Base-by-base conservation (phyloP, 2,329 filamentous ascomycete genomes). In the Rutstroemia sp. region DNA sequence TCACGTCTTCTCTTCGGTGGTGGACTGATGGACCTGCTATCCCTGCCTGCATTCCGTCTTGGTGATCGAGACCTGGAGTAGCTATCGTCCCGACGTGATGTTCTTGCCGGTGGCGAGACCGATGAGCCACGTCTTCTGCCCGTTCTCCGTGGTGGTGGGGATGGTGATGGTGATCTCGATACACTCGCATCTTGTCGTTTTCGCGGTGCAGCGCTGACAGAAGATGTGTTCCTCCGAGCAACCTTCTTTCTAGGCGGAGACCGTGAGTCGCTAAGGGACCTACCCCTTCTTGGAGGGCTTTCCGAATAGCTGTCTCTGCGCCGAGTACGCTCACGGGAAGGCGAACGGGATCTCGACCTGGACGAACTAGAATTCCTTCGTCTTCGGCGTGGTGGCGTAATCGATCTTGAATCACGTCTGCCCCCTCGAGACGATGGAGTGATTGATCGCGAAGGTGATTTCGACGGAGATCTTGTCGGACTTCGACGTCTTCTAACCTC, bases 1-100 rank as follows among this genome's bases (percentile, higher is more conserved):
- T 64, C 61, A 56, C 65, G 59, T 58, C 65, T 62, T 57, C 66
- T 64, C 60, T 68, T 69, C 0, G 46, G 12, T 9, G 60, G 57
- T 34, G 64, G 66, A 45, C 66, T 60, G 36, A 59, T 55, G 2
- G 66, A 67, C 48, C 65, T 59, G 42, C 60, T 65, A 34, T 63
- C 57, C 25, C 57, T 55, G 23, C 60, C 51, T 42, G 4, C 55
- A 45, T 46, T 51, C 38, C 61, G 45, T 40, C 54, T 56, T 21
- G 53, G 55, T 7, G 59, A 54, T 38, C 62, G 62, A 25, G 61
- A 63, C 25, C 61, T 58, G 3, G 62, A 64, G 55, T 59, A 61
- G 47, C 57, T 63, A 44, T 58, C 54, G 36, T 54, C 46, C 51
- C 61, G 56, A 16, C 58, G 61, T 36, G 59, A 40, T 34, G 49